Conservation (phyloP, 2,329 filamentous ascomycete species). For the Penicillium sp. region DNA sequence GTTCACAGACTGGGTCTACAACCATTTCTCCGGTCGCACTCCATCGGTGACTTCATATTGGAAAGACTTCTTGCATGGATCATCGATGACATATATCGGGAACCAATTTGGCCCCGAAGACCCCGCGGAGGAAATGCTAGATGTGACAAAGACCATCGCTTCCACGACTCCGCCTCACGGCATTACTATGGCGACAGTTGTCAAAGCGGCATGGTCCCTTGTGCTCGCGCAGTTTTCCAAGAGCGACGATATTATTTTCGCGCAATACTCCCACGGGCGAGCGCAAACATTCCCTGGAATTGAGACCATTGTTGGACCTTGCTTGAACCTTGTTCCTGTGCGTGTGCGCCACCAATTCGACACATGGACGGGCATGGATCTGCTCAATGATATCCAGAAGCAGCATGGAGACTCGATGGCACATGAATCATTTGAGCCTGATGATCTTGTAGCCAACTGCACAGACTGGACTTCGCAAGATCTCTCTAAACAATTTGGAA, state of each 20-base stretch:
- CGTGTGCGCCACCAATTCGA: neutral
- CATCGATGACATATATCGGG: slow-evolving; percentile 5
- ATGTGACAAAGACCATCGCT: slow-evolving; percentile 6
- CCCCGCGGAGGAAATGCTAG: neutral
- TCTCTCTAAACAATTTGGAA: too few species aligned
- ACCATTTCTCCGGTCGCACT: slow-evolving; percentile 13
- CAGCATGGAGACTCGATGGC: too few species aligned
- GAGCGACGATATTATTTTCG: slow-evolving; percentile 57
- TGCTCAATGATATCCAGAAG: too few species aligned
- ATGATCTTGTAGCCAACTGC: too few species aligned
- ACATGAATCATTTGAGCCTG: too few species aligned
- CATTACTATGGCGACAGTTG: slow-evolving; percentile 41
- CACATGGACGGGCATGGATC: too few species aligned
- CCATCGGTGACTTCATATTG: slow-evolving; percentile 10
- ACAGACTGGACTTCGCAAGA: too few species aligned
- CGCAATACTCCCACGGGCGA: slow-evolving; percentile 54
- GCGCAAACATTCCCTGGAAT: slow-evolving; percentile 42
- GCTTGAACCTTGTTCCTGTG: slow-evolving; percentile 30
- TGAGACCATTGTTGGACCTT: slow-evolving; percentile 27
- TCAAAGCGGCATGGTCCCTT: slow-evolving; percentile 61
- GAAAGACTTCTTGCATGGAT: slow-evolving; percentile 5
- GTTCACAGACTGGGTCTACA: neutral
- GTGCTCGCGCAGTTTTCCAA: slow-evolving; percentile 55
- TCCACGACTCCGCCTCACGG: slow-evolving; percentile 11
- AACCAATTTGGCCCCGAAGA: neutral